phyloP scores from a whole-genome alignment of 768 basidiomycete genomes.

The Xerocomus spinulosus region DNA sequence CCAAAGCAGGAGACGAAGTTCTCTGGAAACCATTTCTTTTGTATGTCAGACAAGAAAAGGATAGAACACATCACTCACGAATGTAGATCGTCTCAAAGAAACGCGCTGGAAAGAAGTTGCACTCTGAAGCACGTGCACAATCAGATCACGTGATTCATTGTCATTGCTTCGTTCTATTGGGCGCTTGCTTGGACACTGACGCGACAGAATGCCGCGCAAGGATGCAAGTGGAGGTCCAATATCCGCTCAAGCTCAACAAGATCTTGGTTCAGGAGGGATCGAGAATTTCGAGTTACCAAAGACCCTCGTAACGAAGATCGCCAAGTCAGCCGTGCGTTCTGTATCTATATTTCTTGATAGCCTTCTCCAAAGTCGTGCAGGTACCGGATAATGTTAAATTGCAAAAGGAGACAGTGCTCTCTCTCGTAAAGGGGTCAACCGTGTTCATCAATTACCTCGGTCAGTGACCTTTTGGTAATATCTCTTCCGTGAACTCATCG shows the following conservation, averaged over 20 bases:
- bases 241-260: conserved; percentile 75
- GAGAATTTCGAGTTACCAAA: conserved; percentile 89
- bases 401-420: conserved; percentile 84
- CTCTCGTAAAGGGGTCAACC: conserved; percentile 83
- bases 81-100: not conserved
- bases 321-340: conserved; percentile 71
- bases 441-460: conserved; percentile 95
- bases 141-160: conserved; percentile 7
- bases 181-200: not conserved
- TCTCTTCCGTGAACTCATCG: not conserved
- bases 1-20: conserved; percentile 43
- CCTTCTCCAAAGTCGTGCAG: conserved; percentile 36
- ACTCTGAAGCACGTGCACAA: no score
- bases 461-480: conserved; percentile 30
- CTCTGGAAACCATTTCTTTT: conserved; percentile 17
- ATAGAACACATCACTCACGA: not conserved
- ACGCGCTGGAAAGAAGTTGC: not conserved
- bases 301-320: conserved; percentile 76
- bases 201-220: conserved; percentile 62
- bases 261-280: conserved; percentile 77
- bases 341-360: not conserved
- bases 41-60: not conserved
- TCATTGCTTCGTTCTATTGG: no score
- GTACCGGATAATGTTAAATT: conserved; percentile 81
- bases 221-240: conserved; percentile 51